A percentile compares a stretch with the other conserved stretches of the same genome.
phyloP scores from a whole-genome alignment of 805 yeast genomes.

The Debaryomyces prosopidis region DNA sequence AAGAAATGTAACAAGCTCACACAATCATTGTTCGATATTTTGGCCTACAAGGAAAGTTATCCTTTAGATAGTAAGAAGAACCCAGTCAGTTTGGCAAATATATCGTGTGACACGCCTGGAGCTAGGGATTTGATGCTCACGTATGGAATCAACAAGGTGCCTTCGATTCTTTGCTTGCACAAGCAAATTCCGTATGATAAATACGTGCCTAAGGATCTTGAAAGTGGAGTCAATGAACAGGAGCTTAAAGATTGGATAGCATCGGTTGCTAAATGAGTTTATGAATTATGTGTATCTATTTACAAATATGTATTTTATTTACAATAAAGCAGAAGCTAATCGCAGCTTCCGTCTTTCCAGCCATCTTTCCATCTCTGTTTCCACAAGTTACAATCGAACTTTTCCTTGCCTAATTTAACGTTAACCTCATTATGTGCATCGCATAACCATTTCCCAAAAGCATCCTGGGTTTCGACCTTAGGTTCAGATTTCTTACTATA shows the following conservation, averaged over 20 bases:
- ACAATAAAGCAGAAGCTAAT: constrained; percentile 27
- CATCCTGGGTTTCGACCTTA: constrained; percentile 65
- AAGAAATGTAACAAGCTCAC: constrained; percentile 62
- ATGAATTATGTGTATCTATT: neutral
- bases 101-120: constrained; percentile 67
- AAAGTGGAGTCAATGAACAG: constrained; percentile 20
- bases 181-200: constrained; percentile 57
- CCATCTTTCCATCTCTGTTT: constrained; percentile 93
- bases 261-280: constrained; percentile 3
- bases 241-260: constrained; percentile 31
- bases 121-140: constrained; percentile 58
- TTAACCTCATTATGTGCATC: constrained; percentile 96
- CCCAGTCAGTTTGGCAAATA: constrained; percentile 62
- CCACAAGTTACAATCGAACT: constrained; percentile 88
- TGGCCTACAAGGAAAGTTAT: constrained; percentile 22
- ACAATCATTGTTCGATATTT: constrained; percentile 47
- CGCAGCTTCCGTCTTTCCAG: constrained; percentile 53
- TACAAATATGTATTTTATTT: constrained; percentile 1
- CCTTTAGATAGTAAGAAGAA: constrained; percentile 42
- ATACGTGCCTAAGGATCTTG: constrained; percentile 16
- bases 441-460: constrained; percentile 88
- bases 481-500: constrained; percentile 60
- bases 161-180: constrained; percentile 64
- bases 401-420: constrained; percentile 77
- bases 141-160: constrained; percentile 57